Percentiles rank a stretch among this genome's conserved stretches.
Conservation (phyloP, 345 rosid species). For the Populus nigra region DNA sequence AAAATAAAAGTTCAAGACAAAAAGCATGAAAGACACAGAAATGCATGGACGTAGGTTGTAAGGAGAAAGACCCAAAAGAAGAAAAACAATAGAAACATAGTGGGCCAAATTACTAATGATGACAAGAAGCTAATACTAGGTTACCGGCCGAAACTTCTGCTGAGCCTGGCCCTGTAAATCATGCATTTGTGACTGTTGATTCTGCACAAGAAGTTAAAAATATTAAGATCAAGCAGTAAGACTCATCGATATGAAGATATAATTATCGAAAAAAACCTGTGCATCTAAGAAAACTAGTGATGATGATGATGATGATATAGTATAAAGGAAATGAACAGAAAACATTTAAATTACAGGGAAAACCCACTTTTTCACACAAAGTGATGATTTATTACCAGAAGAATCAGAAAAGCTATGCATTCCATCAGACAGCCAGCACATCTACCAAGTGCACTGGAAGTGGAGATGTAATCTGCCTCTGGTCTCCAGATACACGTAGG, state of each 20-base stretch:
- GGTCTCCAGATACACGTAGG: too few species aligned
- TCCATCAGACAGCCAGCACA: constrained; percentile 59
- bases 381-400: constrained; percentile 40
- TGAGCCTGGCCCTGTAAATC: constrained; percentile 71
- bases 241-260: not conserved
- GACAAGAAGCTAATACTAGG: constrained; percentile 11
- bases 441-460: constrained; percentile 87
- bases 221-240: not conserved
- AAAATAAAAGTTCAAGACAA: not conserved
- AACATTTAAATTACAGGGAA: not conserved
- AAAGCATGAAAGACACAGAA: not conserved
- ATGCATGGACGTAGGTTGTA: not conserved
- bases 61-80: not conserved
- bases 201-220: constrained; percentile 32
- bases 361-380: not conserved
- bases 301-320: too few species aligned
- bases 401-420: constrained; percentile 53
- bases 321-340: not conserved
- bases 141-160: constrained; percentile 71
- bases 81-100: not conserved
- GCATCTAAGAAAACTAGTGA: not conserved
- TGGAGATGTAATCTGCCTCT: constrained; percentile 5
- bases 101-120: not conserved
- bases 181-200: constrained; percentile 57
- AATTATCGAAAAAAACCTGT: not conserved